A percentile compares a stretch with the other conserved stretches of the same genome.
Evolutionary conservation across 768 basidiomycete species (phyloP).

Genomic region (Boletus reticulatus): DNA sequence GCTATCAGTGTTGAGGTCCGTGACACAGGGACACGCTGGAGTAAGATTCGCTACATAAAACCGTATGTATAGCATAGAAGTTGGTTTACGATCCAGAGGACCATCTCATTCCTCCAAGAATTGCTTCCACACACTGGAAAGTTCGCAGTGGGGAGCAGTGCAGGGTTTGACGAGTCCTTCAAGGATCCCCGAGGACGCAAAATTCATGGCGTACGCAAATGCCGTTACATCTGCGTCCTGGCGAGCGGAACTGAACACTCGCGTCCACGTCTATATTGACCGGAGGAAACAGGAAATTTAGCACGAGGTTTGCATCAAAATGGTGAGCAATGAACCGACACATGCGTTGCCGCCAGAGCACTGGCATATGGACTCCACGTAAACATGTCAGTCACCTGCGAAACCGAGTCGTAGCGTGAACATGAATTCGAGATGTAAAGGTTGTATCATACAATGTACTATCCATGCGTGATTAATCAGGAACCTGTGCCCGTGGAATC

Average conservation of each 20-base stretch:
- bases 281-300: too few species aligned
- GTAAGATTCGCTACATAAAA: conserved; percentile 53
- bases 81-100: conserved; percentile 36
- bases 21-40: conserved; percentile 39
- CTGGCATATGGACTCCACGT: too few species aligned
- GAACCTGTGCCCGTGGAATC: background rate
- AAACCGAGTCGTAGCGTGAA: too few species aligned
- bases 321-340: too few species aligned
- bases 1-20: background rate
- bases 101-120: conserved; percentile 48
- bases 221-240: conserved; percentile 47
- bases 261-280: background rate
- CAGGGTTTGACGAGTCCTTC: conserved; percentile 40
- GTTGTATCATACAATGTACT: background rate
- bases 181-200: conserved; percentile 42
- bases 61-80: conserved; percentile 43
- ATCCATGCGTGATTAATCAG: background rate
- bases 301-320: too few species aligned
- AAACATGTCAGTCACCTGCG: too few species aligned
- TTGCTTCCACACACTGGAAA: conserved; percentile 46
- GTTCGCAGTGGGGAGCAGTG: conserved; percentile 47
- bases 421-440: too few species aligned
- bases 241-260: conserved; percentile 29
- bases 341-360: too few species aligned
- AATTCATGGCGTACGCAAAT: conserved; percentile 45